These are phyloP conservation scores for Solanum tacnaense DNA, from an alignment of 257 asterid genomes.

Conservation along the genomic window DNA sequence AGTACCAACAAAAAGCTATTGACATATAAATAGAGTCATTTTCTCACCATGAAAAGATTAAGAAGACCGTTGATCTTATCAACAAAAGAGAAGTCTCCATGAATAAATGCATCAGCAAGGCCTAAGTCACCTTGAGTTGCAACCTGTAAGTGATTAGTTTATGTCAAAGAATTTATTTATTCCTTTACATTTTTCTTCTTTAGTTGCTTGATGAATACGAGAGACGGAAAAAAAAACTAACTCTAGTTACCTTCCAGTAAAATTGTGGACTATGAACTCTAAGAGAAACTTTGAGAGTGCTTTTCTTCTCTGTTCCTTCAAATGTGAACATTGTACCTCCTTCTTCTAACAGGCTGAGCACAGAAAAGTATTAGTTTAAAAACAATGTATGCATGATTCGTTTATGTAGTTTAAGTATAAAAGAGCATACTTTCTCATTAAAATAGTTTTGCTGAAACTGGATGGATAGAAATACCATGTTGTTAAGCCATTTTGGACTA, in stretches of 20 bases:
- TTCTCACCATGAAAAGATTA: slow-evolving; percentile 66
- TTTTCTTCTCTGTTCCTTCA: slow-evolving; percentile 37
- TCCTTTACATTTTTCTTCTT: not conserved
- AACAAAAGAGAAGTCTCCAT: slow-evolving; percentile 73
- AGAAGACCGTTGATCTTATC: slow-evolving; percentile 60
- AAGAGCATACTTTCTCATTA: not conserved
- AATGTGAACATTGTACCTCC: slow-evolving; percentile 75
- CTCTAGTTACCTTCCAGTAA: slow-evolving; percentile 61
- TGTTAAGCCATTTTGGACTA: not conserved
- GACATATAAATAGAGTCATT: not conserved
- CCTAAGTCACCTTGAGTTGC: slow-evolving; percentile 83
- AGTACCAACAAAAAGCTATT: not conserved
- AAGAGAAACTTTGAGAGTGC: slow-evolving; percentile 39
- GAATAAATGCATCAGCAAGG: slow-evolving; percentile 80
- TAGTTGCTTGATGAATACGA: not conserved
- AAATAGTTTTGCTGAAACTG: not conserved
- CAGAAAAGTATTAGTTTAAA: not conserved
- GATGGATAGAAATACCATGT: not conserved
- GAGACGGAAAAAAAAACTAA: not conserved
- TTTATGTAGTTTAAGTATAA: not conserved
- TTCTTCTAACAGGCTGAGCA: slow-evolving; percentile 55
- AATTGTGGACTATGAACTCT: slow-evolving; percentile 73
- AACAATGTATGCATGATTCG: not conserved
- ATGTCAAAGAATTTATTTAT: not conserved
- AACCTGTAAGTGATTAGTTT: slow-evolving; percentile 23